Conservation (phyloP, 345 rosid species). For the Brassica nigra region DNA sequence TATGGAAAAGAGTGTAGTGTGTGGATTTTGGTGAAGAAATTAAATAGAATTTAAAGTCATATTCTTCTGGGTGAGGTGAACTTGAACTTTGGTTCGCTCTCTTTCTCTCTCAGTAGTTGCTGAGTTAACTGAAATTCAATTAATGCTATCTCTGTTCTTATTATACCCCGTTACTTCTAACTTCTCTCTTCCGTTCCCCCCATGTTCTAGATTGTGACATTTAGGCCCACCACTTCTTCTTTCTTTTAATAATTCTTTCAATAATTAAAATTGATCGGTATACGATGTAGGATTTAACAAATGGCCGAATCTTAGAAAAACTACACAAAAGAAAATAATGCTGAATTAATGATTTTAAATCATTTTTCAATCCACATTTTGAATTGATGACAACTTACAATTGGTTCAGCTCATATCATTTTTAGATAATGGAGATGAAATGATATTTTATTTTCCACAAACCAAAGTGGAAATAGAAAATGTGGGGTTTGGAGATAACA, state of each 20-base stretch:
- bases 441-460: no score
- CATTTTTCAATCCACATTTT: no score
- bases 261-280: not conserved
- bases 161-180: slow-evolving; percentile 2
- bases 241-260: not conserved
- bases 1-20: not conserved
- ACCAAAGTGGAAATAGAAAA: no score
- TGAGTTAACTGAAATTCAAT: slow-evolving; percentile 24
- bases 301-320: no score
- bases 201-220: slow-evolving; percentile 40
- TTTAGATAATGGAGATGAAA: no score
- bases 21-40: slow-evolving; percentile 32
- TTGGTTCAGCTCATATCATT: no score
- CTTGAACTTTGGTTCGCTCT: slow-evolving; percentile 41
- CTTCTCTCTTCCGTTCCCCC: slow-evolving; percentile 15
- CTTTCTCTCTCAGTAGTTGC: slow-evolving; percentile 34
- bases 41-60: slow-evolving; percentile 42
- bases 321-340: no score
- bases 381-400: no score
- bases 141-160: slow-evolving; percentile 39
- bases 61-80: slow-evolving; percentile 52
- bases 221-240: slow-evolving; percentile 25
- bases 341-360: no score
- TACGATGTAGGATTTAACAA: not conserved
- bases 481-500: no score